phyloP scores from a whole-genome alignment of 345 rosid species.

The Rhodamnia rubescens region DNA sequence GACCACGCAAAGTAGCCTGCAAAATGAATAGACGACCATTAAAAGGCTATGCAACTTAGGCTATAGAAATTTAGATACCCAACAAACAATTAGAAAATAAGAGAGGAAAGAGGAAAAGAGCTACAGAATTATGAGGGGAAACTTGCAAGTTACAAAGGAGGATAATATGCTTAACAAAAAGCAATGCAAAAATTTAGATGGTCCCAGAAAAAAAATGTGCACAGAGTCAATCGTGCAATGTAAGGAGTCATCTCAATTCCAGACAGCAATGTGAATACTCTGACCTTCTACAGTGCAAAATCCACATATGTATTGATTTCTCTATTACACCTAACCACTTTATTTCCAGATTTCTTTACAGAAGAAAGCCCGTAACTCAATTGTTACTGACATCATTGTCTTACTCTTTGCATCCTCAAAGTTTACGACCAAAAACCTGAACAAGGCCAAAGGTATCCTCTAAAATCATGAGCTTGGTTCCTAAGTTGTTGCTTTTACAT shows the following conservation, averaged over 20 bases:
- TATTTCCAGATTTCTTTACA: neutral
- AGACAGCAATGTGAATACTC: neutral
- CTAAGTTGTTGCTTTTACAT: neutral
- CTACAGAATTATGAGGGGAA: neutral
- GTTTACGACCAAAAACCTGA: neutral
- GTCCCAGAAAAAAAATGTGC: neutral
- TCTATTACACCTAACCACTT: neutral
- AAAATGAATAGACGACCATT: neutral
- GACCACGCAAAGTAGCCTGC: conserved; percentile 62
- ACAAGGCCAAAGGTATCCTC: neutral
- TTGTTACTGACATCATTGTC: neutral
- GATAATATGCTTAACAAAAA: neutral
- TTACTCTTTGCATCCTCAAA: neutral
- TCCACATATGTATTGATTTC: neutral
- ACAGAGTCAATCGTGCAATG: neutral
- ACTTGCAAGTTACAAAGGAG: neutral
- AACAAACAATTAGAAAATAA: neutral
- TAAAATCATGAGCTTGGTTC: neutral
- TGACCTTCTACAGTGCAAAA: neutral
- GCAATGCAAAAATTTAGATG: neutral
- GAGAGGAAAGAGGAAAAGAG: neutral
- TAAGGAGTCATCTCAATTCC: neutral
- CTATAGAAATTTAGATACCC: neutral
- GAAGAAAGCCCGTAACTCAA: neutral
- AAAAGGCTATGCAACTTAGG: neutral